phyloP scores from a whole-genome alignment of 2,329 filamentous ascomycete species.

The Penicillium sp. region DNA sequence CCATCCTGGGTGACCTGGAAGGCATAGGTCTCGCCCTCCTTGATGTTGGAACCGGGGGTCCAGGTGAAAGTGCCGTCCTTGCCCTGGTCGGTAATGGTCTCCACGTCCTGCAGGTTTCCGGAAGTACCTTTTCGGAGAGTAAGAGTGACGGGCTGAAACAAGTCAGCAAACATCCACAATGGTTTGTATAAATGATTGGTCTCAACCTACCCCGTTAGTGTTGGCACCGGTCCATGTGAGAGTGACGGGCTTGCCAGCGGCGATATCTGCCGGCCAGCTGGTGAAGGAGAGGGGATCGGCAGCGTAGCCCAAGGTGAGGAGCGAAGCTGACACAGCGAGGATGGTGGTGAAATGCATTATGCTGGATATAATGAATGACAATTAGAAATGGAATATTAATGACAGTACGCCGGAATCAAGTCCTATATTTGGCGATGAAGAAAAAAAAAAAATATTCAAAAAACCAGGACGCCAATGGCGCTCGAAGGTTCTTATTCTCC shows the following conservation, averaged over 20 bases:
- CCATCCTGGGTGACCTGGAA: conserved; percentile 58
- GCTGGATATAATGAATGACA: conserved; percentile 5
- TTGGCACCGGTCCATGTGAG: conserved; percentile 50
- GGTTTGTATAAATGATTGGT: not conserved
- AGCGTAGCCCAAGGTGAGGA: conserved; percentile 49
- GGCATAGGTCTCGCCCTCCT: conserved; percentile 54
- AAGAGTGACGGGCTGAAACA: conserved; percentile 52
- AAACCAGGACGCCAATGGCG: conserved; percentile 12
- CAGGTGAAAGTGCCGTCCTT: conserved; percentile 52
- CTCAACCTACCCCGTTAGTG: conserved; percentile 31
- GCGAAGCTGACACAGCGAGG: conserved; percentile 45
- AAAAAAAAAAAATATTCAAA: conserved; percentile 3
- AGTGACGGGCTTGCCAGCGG: conserved; percentile 50
- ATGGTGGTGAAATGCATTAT: conserved; percentile 55
- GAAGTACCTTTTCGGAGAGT: conserved; percentile 56
- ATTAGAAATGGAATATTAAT: conserved; percentile 12
- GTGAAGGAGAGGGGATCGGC: conserved; percentile 53
- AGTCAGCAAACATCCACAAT: not conserved
- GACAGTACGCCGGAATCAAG: conserved; percentile 10
- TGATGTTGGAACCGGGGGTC: conserved; percentile 48
- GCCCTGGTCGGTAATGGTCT: conserved; percentile 48
- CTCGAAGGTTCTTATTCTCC: conserved; percentile 20
- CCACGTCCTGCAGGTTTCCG: conserved; percentile 52
- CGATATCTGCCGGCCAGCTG: conserved; percentile 49
- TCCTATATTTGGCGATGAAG: conserved; percentile 3